phyloP scores from a whole-genome alignment of 805 yeast genomes.

The Kazachstania psychrophila region DNA sequence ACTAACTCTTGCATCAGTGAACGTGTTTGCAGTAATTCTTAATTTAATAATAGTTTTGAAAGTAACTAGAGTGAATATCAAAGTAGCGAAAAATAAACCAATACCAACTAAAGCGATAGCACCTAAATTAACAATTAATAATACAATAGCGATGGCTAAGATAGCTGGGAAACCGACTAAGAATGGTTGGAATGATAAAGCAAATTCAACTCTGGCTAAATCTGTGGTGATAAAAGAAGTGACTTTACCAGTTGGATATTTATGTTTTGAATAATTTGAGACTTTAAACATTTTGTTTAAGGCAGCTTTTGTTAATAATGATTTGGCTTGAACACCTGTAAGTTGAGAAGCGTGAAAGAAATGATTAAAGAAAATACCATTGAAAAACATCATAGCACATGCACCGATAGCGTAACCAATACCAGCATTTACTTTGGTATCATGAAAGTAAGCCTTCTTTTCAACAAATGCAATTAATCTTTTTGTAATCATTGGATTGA shows the following conservation, averaged over 20 bases:
- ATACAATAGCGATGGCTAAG: slow-evolving; percentile 50
- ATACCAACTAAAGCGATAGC: slow-evolving; percentile 65
- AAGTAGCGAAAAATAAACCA: slow-evolving; percentile 40
- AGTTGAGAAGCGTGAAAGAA: slow-evolving; percentile 53
- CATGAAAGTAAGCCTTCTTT: slow-evolving; percentile 36
- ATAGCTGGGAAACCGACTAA: slow-evolving; percentile 56
- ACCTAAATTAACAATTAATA: slow-evolving; percentile 62
- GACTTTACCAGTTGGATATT: slow-evolving; percentile 58
- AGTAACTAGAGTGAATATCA: slow-evolving; percentile 34
- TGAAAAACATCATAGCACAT: slow-evolving; percentile 41
- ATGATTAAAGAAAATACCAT: slow-evolving; percentile 48
- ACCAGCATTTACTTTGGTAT: slow-evolving; percentile 44
- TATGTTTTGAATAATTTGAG: slow-evolving; percentile 46
- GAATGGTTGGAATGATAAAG: slow-evolving; percentile 59
- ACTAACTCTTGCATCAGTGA: slow-evolving; percentile 70
- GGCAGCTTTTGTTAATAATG: slow-evolving; percentile 60
- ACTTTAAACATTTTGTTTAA: slow-evolving; percentile 59
- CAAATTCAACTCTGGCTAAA: slow-evolving; percentile 69
- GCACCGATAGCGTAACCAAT: slow-evolving; percentile 72
- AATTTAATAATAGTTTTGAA: slow-evolving; percentile 45
- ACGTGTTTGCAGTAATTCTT: slow-evolving; percentile 49
- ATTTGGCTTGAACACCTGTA: slow-evolving; percentile 62
- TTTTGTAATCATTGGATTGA: slow-evolving; percentile 60
- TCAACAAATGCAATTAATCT: slow-evolving; percentile 58
- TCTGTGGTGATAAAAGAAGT: slow-evolving; percentile 79